Percentiles rank a stretch among this genome's conserved stretches.
These are phyloP conservation scores for Phyllosticta ampelicida DNA, from an alignment of 2,329 filamentous ascomycete genomes.

Conservation along the genomic window DNA sequence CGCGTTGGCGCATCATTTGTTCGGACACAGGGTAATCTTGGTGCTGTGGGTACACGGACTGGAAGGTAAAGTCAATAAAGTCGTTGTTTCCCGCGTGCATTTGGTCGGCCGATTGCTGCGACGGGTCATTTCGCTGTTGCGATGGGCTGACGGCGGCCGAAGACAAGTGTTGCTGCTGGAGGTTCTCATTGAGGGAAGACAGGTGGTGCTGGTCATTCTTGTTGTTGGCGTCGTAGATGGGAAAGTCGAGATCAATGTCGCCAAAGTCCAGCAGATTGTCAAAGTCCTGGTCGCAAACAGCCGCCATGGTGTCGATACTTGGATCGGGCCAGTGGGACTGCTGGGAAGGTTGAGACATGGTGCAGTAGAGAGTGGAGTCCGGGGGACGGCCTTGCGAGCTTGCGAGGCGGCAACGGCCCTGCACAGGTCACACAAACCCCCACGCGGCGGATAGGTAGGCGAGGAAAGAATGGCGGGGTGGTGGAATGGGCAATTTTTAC, in stretches of 20 bases:
- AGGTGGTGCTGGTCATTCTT: conserved; percentile 18
- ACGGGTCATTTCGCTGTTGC: conserved; percentile 22
- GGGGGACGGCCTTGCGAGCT: background rate
- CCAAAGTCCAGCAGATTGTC: conserved; percentile 33
- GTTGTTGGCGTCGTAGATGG: conserved; percentile 19
- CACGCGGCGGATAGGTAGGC: background rate
- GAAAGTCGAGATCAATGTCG: conserved; percentile 23
- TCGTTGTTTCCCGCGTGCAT: conserved; percentile 17
- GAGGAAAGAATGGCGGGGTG: background rate
- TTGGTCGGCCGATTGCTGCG: conserved; percentile 13
- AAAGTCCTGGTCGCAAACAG: conserved; percentile 31
- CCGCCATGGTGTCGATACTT: conserved; percentile 31
- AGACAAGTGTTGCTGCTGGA: conserved; percentile 13
- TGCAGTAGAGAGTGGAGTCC: background rate
- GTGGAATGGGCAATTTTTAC: background rate
- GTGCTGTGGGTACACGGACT: conserved; percentile 5
- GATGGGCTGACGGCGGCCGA: conserved; percentile 20
- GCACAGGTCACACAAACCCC: conserved; percentile 10
- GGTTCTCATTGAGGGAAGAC: conserved; percentile 21
- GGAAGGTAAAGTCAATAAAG: conserved; percentile 23
- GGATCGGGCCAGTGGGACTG: conserved; percentile 27
- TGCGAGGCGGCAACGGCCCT: background rate
- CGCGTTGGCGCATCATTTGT: conserved; percentile 16
- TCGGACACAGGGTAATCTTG: conserved; percentile 7
- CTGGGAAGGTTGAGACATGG: conserved; percentile 13